A percentile compares a stretch with the other conserved stretches of the same genome.
These are phyloP conservation scores for Pseudocercospora fuligena DNA, from an alignment of 2,329 filamentous ascomycete species.

Conservation along the genomic window DNA sequence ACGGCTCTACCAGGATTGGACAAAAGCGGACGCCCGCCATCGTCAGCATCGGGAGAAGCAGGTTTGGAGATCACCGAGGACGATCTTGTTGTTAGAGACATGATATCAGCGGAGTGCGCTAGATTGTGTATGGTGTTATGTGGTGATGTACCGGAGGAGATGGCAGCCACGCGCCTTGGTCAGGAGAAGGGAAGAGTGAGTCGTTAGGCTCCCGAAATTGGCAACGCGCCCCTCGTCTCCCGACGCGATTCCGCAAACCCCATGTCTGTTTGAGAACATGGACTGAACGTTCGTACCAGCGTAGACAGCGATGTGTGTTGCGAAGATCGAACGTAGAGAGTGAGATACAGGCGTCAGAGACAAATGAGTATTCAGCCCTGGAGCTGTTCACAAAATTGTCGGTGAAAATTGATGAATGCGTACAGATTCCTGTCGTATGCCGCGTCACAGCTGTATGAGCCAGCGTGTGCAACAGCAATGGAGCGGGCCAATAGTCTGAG, in stretches of 20 bases:
- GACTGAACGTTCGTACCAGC: too few species aligned
- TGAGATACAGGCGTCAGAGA: too few species aligned
- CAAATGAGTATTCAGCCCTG: too few species aligned
- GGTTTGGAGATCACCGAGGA: not conserved
- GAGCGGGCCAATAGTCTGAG: too few species aligned
- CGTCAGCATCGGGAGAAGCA: not conserved
- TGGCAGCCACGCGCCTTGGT: not conserved
- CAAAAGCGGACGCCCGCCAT: not conserved
- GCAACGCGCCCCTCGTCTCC: not conserved
- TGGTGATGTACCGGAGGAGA: not conserved
- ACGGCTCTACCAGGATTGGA: not conserved
- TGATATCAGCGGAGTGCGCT: not conserved
- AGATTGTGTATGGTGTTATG: not conserved
- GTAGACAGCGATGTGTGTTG: too few species aligned
- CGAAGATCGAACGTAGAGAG: too few species aligned
- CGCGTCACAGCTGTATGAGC: too few species aligned
- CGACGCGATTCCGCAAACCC: not conserved
- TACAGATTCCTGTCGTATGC: too few species aligned
- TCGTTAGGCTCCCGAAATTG: not conserved
- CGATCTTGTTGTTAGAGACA: not conserved
- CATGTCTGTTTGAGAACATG: not conserved
- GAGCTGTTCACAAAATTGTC: too few species aligned
- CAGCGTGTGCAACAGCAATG: too few species aligned
- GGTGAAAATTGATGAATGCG: too few species aligned
- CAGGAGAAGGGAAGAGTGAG: not conserved